Percentiles rank a stretch among this genome's conserved stretches.
Conservation (phyloP, 352 stramenopile genomes). For the Peronospora belbahrii region DNA sequence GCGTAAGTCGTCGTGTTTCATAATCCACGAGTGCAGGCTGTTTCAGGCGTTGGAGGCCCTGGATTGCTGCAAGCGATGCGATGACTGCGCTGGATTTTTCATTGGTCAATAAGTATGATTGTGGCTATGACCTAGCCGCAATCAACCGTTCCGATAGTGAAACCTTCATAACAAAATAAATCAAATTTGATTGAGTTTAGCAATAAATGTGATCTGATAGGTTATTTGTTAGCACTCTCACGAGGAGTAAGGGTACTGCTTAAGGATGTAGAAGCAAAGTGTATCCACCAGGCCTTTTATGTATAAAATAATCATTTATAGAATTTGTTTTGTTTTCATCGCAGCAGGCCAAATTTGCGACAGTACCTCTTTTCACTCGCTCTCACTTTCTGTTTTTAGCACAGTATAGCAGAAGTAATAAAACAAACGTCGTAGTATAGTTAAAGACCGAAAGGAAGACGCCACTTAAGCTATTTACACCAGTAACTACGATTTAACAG, state of each 20-base stretch:
- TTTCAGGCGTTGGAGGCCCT: too few relatives aligned
- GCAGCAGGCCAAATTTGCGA: neutral
- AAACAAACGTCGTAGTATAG: neutral
- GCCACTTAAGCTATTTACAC: too few relatives aligned
- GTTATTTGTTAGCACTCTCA: too few relatives aligned
- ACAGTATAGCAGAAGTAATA: constrained; percentile 3
- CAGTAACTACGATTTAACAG: too few relatives aligned
- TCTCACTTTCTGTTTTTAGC: constrained; percentile 33
- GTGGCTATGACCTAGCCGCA: constrained; percentile 7
- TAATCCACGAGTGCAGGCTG: constrained; percentile 11
- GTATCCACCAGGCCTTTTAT: constrained; percentile 3
- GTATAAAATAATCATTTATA: constrained; percentile 19
- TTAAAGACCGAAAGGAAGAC: constrained; percentile 13
- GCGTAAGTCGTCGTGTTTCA: neutral
- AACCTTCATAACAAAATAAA: constrained; percentile 1
- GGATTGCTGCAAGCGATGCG: too few relatives aligned
- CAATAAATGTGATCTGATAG: too few relatives aligned
- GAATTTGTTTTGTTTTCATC: neutral
- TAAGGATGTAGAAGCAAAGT: neutral
- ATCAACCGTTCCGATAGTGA: constrained; percentile 6
- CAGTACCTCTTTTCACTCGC: constrained; percentile 7
- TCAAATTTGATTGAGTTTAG: too few relatives aligned
- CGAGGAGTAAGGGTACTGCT: too few relatives aligned
- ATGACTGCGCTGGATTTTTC: neutral
- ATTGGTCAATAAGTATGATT: constrained; percentile 10